Evolutionary conservation across 108 stramenopile genomes (phyloP).

Genomic region (Epithemia pelagica): DNA sequence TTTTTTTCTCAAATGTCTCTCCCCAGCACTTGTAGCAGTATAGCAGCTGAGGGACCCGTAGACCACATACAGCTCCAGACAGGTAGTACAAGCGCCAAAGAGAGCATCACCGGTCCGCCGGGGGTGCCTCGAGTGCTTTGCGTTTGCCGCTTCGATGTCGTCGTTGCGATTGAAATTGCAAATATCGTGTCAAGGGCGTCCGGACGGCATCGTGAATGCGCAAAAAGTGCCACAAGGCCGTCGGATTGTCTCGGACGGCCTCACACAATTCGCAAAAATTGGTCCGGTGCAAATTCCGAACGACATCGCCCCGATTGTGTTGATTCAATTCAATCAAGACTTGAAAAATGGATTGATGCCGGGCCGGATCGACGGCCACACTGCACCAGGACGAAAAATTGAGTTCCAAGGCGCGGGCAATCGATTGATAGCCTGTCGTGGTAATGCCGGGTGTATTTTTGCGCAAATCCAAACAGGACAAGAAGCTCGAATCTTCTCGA

Average conservation of each 20-base stretch:
- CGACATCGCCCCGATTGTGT: constrained; percentile 27
- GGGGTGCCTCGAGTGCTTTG: too few relatives aligned
- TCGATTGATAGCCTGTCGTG: constrained; percentile 14
- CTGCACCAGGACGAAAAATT: constrained; percentile 33
- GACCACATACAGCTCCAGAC: too few relatives aligned
- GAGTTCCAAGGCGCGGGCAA: constrained; percentile 21
- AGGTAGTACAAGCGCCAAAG: too few relatives aligned
- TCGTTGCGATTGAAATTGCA: constrained; percentile 15
- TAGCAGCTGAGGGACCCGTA: too few relatives aligned
- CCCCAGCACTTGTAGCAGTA: too few relatives aligned
- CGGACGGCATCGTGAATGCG: constrained; percentile 28
- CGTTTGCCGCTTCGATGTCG: neutral
- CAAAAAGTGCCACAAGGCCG: constrained; percentile 28
- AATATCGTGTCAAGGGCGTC: constrained; percentile 16
- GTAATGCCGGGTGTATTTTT: constrained; percentile 24
- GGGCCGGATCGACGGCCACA: constrained; percentile 26
- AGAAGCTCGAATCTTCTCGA: constrained; percentile 10
- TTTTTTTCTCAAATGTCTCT: too few relatives aligned
- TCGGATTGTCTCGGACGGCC: constrained; percentile 17
- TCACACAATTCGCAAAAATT: neutral
- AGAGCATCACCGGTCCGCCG: too few relatives aligned
- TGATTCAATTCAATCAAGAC: constrained; percentile 33
- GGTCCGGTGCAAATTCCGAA: constrained; percentile 12
- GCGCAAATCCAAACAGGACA: constrained; percentile 27
- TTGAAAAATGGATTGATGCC: constrained; percentile 28